Conservation (phyloP, 2,329 filamentous ascomycete species). For the Penicillium sp. region DNA sequence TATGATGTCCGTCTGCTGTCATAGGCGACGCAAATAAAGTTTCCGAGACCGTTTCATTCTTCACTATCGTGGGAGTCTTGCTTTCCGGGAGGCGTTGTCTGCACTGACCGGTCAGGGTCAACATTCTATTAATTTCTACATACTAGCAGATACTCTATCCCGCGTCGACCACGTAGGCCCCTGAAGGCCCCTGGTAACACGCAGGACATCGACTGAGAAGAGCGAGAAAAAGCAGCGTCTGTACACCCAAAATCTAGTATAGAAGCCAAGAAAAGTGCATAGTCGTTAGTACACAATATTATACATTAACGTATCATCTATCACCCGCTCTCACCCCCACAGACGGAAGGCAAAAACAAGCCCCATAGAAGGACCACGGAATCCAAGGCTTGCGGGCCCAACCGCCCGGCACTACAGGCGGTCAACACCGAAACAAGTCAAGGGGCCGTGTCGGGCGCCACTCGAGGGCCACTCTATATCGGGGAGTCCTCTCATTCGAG, state of each 20-base stretch:
- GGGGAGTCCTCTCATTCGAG: not conserved
- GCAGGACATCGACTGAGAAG: not conserved
- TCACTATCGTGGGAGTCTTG: not conserved
- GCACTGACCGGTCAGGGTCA: not conserved
- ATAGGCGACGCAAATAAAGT: not conserved
- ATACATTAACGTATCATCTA: not conserved
- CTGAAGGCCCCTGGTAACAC: not conserved
- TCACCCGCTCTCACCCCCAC: not conserved
- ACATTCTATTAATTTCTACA: not conserved
- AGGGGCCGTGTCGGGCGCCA: not conserved
- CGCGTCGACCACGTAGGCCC: not conserved
- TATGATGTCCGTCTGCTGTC: not conserved
- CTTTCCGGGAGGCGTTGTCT: not conserved
- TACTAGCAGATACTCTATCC: not conserved
- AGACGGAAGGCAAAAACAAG: not conserved
- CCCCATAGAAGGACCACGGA: not conserved
- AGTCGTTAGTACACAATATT: not conserved
- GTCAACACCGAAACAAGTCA: not conserved
- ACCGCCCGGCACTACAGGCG: not conserved
- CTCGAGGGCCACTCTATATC: not conserved
- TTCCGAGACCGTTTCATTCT: not conserved
- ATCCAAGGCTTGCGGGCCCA: not conserved
- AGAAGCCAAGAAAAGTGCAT: not conserved
- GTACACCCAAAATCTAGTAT: not conserved
- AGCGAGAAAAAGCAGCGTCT: not conserved